Evolutionary conservation across 768 basidiomycete species (phyloP), one percentile per base, ranked within the genome.

Genomic region (Roridomyces roridus): DNA sequence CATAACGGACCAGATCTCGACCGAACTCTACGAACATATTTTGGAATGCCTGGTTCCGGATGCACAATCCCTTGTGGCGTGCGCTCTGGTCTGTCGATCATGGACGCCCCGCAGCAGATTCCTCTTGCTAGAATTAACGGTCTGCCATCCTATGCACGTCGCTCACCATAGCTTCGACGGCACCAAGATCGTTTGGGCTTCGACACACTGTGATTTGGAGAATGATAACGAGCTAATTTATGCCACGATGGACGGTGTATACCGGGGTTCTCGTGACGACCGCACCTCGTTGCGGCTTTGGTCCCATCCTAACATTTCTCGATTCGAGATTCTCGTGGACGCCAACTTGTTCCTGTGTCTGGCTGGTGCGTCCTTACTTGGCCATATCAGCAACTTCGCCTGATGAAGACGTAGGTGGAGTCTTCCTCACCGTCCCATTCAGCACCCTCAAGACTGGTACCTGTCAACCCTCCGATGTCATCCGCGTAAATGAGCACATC

Each of bases 261-360:
- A 62, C 35, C 25, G 45, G 20, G 47, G 46, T 8, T 25, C 43
- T 6, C 17, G n/a, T 21, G 37, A 49, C 24, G n/a, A n/a, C n/a
- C n/a, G n/a, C n/a, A n/a, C n/a, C n/a, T n/a, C n/a, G n/a, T n/a
- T n/a, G n/a, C 46, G 56, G 8, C 55, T 62, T 17, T 26, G 52
- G 3, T 46, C 43, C 0, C 26, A 46, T 4, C 34, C 25, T 28
- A 40, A 50, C 24, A 88, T 93, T 18, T 83, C 84, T 0, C 89
- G 91, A 71, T 83, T 93, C n/a, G 90, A 91, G 58, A 82, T 93
- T 4, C 77, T 93, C 29, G 87, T 89, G 66, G 86, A 91, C 37
- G 87, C 85, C 61, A 84, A 89, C 62, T 78, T 91, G 5, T 76
- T 92, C 49, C 81, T 93, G 45, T 90, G 91, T 23, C 78, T 93